A percentile compares a stretch with the other conserved stretches of the same genome.
These are phyloP conservation scores for Porpolomopsis calyptriformis DNA, from an alignment of 768 basidiomycete genomes.

Conservation along the genomic window DNA sequence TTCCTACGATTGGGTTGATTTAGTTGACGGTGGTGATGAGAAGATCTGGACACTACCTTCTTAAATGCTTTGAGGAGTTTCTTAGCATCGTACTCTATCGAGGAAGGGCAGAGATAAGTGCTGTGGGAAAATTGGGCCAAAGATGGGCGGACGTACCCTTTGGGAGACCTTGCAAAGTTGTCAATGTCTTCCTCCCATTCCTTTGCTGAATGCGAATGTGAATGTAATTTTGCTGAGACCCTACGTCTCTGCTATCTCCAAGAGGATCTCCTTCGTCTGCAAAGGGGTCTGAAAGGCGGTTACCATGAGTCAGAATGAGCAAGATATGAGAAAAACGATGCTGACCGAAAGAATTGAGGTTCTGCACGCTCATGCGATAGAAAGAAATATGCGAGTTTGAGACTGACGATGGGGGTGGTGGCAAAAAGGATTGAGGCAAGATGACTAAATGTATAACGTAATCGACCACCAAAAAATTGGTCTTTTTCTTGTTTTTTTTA, in stretches of 20 bases:
- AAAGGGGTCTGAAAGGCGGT: constrained; percentile 67
- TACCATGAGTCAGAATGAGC: constrained; percentile 11
- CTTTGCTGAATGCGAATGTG: constrained; percentile 98
- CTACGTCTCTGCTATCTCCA: constrained; percentile 61
- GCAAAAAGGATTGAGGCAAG: too few relatives aligned
- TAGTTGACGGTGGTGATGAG: constrained; percentile 2
- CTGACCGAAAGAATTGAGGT: constrained; percentile 70
- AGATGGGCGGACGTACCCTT: constrained; percentile 49
- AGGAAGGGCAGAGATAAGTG: constrained; percentile 4
- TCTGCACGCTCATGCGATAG: constrained; percentile 93
- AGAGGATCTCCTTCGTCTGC: constrained; percentile 88
- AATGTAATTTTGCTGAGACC: constrained; percentile 74
- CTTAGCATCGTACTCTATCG: constrained; percentile 87
- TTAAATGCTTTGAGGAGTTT: constrained; percentile 98
- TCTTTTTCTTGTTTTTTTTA: not conserved
- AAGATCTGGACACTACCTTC: constrained; percentile 49
- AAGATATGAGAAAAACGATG: not conserved
- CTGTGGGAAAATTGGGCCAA: not conserved
- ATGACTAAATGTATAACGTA: too few relatives aligned
- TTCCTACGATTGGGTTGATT: constrained; percentile 42
- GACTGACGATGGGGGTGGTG: constrained; percentile 43
- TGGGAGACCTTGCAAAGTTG: constrained; percentile 91
- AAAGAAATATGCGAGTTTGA: constrained; percentile 29
- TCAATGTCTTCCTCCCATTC: constrained; percentile 97
- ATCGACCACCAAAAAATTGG: too few relatives aligned